A percentile compares a stretch with the other conserved stretches of the same genome.
Conservation (phyloP, 192 early-diverging fungal genomes). For the Chytriomyces confervae region DNA sequence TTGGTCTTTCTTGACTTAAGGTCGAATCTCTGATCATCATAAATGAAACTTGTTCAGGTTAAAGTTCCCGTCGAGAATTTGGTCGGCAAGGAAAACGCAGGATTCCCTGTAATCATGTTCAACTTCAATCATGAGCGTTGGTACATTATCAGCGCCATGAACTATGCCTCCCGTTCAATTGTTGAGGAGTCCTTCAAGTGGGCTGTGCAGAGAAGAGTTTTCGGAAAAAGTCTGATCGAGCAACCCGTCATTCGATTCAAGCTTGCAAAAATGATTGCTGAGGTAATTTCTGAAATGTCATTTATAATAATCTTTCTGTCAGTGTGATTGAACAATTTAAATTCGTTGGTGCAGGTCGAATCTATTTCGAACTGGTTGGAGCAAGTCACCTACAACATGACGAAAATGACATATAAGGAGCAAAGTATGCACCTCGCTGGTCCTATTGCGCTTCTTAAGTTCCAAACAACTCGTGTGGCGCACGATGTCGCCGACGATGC, state of each 20-base stretch:
- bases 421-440: slow-evolving; percentile 67
- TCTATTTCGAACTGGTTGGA: slow-evolving; percentile 39
- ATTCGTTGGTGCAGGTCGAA: neutral
- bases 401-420: slow-evolving; percentile 68
- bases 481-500: slow-evolving; percentile 67
- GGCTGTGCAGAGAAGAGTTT: slow-evolving; percentile 77
- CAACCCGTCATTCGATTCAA: slow-evolving; percentile 75
- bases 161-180: slow-evolving; percentile 52
- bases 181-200: slow-evolving; percentile 68
- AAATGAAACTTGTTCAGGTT: slow-evolving; percentile 52
- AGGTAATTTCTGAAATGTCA: neutral
- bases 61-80: slow-evolving; percentile 75
- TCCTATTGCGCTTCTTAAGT: slow-evolving; percentile 69
- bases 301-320: too few relatives aligned
- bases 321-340: neutral
- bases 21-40: slow-evolving; percentile 22
- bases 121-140: slow-evolving; percentile 79
- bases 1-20: neutral
- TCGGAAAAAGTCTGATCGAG: slow-evolving; percentile 68
- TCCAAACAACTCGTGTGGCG: slow-evolving; percentile 56
- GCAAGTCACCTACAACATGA: slow-evolving; percentile 72
- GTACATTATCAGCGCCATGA: slow-evolving; percentile 55
- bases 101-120: slow-evolving; percentile 72
- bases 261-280: slow-evolving; percentile 64
- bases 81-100: slow-evolving; percentile 66